These are phyloP conservation scores for Musa schizocarpa DNA, from an alignment of 176 grass and related monocot species.

Conservation along the genomic window DNA sequence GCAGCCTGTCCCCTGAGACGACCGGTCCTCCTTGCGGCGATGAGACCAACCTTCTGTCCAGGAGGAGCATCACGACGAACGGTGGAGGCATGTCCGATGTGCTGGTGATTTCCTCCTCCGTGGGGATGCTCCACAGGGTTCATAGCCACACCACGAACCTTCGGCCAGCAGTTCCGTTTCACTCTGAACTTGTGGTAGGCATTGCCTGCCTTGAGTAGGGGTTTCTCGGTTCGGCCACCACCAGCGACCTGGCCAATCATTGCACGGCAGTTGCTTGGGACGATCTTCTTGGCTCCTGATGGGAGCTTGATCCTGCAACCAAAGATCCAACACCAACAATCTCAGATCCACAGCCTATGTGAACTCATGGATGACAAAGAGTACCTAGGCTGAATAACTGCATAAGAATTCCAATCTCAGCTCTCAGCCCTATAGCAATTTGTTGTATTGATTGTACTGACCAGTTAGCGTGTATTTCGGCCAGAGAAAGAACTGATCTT, in stretches of 20 bases:
- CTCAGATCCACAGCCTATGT: too few relatives aligned
- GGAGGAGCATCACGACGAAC: not conserved
- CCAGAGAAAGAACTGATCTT: too few relatives aligned
- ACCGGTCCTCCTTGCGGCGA: not conserved
- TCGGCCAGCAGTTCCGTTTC: slow-evolving; percentile 4
- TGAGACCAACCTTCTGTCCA: slow-evolving; percentile 2
- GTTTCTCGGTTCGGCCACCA: slow-evolving; percentile 2
- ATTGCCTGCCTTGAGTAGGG: not conserved
- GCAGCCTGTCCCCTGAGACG: slow-evolving; percentile 3
- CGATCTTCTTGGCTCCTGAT: not conserved
- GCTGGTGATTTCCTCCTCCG: slow-evolving; percentile 2
- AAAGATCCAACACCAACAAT: too few relatives aligned
- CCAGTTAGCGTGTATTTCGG: too few relatives aligned
- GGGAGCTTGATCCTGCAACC: slow-evolving; percentile 6
- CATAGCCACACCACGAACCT: slow-evolving; percentile 3
- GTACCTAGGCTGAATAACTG: too few relatives aligned
- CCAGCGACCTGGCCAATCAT: slow-evolving; percentile 6
- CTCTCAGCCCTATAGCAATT: too few relatives aligned
- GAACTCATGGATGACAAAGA: too few relatives aligned
- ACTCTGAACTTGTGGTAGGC: slow-evolving; percentile 5
- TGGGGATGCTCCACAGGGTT: slow-evolving; percentile 5
- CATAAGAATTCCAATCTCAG: too few relatives aligned
- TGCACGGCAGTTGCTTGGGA: not conserved
- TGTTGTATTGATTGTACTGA: too few relatives aligned
- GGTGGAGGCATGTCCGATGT: slow-evolving; percentile 2